phyloP scores from a whole-genome alignment of 768 basidiomycete genomes.

The Agrocybe praecox region DNA sequence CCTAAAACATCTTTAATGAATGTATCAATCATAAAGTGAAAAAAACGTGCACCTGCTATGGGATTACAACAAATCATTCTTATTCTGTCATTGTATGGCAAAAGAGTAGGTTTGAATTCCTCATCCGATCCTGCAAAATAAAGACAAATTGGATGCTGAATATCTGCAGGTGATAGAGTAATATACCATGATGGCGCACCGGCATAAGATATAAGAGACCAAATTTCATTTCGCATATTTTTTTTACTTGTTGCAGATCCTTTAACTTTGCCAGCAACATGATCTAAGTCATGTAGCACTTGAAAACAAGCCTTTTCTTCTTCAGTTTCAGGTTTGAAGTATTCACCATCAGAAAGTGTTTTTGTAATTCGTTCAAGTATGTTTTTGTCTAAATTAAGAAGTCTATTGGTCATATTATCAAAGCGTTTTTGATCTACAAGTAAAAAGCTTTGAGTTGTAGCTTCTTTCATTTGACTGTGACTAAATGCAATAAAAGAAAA shows the following conservation, averaged over 20 bases:
- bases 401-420: conserved; percentile 18
- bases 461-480: conserved; percentile 35
- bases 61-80: conserved; percentile 10
- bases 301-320: conserved; percentile 31
- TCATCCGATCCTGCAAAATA: conserved; percentile 30
- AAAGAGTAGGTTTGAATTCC: conserved; percentile 20
- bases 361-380: conserved; percentile 17
- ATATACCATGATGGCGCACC: conserved; percentile 37
- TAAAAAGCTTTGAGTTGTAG: conserved; percentile 26
- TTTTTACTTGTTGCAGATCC: conserved; percentile 28
- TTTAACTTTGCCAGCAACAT: conserved; percentile 22
- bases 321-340: conserved; percentile 22
- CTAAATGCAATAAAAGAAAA: conserved; percentile 42
- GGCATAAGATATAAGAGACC: conserved; percentile 25
- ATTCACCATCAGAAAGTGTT: conserved; percentile 19
- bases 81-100: not conserved
- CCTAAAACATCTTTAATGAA: conserved; percentile 20
- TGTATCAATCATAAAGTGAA: conserved; percentile 28
- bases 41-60: conserved; percentile 27
- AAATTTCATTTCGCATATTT: conserved; percentile 30
- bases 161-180: conserved; percentile 35
- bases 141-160: conserved; percentile 33
- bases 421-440: conserved; percentile 28
- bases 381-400: conserved; percentile 22
- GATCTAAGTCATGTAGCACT: conserved; percentile 27